phyloP scores from a whole-genome alignment of 2,329 filamentous ascomycete genomes.

The Epichloe elymi region DNA sequence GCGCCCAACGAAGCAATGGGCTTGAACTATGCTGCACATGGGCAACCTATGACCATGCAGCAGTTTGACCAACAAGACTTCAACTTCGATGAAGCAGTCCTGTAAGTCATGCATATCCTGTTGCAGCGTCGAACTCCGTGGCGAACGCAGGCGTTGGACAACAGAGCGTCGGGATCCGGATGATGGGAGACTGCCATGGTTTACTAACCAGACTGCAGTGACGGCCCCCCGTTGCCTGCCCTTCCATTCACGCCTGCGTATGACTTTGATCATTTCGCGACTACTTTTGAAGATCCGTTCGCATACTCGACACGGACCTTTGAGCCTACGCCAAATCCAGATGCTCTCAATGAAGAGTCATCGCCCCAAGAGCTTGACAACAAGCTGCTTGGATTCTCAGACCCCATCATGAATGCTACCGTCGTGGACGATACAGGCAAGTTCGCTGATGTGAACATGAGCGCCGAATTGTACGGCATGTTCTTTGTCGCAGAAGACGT shows the following conservation, averaged over 20 bases:
- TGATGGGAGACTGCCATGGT: background rate
- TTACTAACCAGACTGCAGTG: constrained; percentile 12
- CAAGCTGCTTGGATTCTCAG: constrained; percentile 63
- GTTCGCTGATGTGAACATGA: constrained; percentile 51
- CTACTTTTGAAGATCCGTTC: constrained; percentile 54
- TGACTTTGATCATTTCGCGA: constrained; percentile 46
- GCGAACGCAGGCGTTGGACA: background rate
- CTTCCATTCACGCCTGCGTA: constrained; percentile 46
- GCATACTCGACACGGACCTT: constrained; percentile 39
- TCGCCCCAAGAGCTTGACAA: constrained; percentile 48
- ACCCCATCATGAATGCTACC: constrained; percentile 44
- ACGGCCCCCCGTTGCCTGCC: constrained; percentile 20
- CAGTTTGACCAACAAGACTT: constrained; percentile 38
- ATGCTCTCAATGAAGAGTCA: constrained; percentile 31
- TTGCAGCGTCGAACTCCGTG: background rate
- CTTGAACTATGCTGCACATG: constrained; percentile 25
- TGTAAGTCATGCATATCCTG: constrained; percentile 29
- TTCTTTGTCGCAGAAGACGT: constrained; percentile 79
- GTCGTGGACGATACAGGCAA: constrained; percentile 54
- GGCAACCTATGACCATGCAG: constrained; percentile 31
- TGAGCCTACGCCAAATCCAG: constrained; percentile 28
- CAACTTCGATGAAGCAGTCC: constrained; percentile 41
- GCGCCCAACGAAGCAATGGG: constrained; percentile 32
- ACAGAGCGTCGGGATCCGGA: background rate
- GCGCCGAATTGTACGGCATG: constrained; percentile 73